A percentile compares a stretch with the other conserved stretches of the same genome.
Evolutionary conservation across 805 yeast species (phyloP).

Genomic region (Candida glaebosa): DNA sequence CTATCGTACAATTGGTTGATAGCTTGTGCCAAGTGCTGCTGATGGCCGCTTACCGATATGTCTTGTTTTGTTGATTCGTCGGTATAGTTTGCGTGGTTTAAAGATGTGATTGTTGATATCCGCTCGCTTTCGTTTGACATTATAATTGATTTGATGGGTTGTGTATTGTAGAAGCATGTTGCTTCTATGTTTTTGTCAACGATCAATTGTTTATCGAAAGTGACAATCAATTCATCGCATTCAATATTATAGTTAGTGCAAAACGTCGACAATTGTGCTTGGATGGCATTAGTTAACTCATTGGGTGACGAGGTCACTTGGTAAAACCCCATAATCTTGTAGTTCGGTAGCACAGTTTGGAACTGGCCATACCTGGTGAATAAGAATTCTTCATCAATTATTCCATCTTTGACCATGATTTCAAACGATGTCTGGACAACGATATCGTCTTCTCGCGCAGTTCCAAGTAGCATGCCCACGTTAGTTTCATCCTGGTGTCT

Average conservation of each 20-base stretch:
- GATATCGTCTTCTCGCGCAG: conserved; percentile 7
- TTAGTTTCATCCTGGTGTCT: conserved; percentile 13
- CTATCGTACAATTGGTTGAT: conserved; percentile 21
- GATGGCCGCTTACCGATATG: background rate
- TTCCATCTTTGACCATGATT: conserved; percentile 14
- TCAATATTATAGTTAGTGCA: background rate
- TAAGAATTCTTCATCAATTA: conserved; percentile 23
- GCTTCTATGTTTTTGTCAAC: background rate
- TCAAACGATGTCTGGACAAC: conserved; percentile 28
- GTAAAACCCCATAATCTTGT: conserved; percentile 29
- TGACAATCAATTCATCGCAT: background rate
- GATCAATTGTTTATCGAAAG: too few relatives aligned
- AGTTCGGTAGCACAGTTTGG: conserved; percentile 24
- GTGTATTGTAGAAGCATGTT: background rate
- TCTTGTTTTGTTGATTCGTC: background rate
- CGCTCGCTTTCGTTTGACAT: conserved; percentile 28
- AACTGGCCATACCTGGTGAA: conserved; percentile 24
- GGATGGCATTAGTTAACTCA: background rate
- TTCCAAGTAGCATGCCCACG: conserved; percentile 31
- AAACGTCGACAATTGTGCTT: background rate
- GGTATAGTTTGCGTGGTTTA: conserved; percentile 7
- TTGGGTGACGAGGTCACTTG: conserved; percentile 11
- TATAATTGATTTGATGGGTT: conserved; percentile 14
- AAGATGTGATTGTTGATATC: conserved; percentile 19
- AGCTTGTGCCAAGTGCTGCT: conserved; percentile 8